Conservation (phyloP, 2,329 filamentous ascomycete genomes). For the Xylariaceae sp. region DNA sequence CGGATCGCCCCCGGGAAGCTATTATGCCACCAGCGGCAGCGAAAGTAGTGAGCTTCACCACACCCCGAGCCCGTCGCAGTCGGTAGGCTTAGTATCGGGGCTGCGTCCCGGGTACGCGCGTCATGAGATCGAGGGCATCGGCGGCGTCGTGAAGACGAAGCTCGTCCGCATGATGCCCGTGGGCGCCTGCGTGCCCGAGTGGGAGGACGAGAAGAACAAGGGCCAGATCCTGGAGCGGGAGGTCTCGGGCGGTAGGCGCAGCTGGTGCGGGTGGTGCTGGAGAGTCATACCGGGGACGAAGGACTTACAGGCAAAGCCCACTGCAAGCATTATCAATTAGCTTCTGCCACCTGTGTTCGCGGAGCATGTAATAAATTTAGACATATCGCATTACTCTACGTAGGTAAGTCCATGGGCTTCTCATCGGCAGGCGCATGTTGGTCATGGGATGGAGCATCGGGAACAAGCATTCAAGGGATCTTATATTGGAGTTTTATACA, state of each 20-base stretch:
- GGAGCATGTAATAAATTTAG: slow-evolving; percentile 1
- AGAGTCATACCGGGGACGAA: slow-evolving; percentile 69
- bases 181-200: slow-evolving; percentile 84
- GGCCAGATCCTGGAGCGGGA: slow-evolving; percentile 74
- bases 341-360: too few relatives aligned
- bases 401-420: not conserved
- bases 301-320: slow-evolving; percentile 44
- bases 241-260: slow-evolving; percentile 69
- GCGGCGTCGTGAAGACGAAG: slow-evolving; percentile 86
- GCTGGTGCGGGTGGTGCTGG: slow-evolving; percentile 93
- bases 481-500: slow-evolving; percentile 7
- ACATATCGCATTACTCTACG: slow-evolving; percentile 16
- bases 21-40: slow-evolving; percentile 22
- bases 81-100: slow-evolving; percentile 5
- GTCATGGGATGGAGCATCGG: slow-evolving; percentile 8
- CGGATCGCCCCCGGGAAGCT: slow-evolving; percentile 18
- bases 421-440: slow-evolving; percentile 12
- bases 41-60: slow-evolving; percentile 29
- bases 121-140: slow-evolving; percentile 91
- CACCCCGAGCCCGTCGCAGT: slow-evolving; percentile 51
- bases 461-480: slow-evolving; percentile 10
- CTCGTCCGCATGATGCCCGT: slow-evolving; percentile 81
- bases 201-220: slow-evolving; percentile 74
- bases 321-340: too few relatives aligned
- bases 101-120: slow-evolving; percentile 76